These are phyloP conservation scores for Quercus gilva DNA, from an alignment of 306 rosid species.

Conservation along the genomic window DNA sequence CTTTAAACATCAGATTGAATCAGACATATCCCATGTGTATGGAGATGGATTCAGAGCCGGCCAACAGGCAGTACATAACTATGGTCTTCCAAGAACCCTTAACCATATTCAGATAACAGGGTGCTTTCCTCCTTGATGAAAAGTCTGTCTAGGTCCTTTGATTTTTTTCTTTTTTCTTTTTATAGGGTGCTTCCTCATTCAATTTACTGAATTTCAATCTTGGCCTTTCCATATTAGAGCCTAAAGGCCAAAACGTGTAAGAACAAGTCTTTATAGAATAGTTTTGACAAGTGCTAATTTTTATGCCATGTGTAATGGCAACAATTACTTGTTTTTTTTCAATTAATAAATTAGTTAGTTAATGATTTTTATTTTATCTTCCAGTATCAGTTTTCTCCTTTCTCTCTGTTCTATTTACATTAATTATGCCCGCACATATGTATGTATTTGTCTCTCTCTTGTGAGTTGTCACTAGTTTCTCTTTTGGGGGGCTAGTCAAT, in stretches of 20 bases:
- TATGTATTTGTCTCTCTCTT: no score
- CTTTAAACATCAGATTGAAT: constrained; percentile 90
- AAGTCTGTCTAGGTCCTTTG: constrained; percentile 1
- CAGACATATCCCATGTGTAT: constrained; percentile 92
- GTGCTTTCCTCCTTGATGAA: constrained; percentile 61
- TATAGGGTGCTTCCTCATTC: constrained; percentile 32
- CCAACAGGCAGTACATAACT: constrained; percentile 72
- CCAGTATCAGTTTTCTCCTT: no score
- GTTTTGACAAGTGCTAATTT: constrained; percentile 30
- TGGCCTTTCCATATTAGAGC: constrained; percentile 57
- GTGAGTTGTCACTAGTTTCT: no score
- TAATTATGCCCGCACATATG: no score
- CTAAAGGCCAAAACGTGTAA: constrained; percentile 41
- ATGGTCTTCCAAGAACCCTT: constrained; percentile 81
- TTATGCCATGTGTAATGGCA: constrained; percentile 22
- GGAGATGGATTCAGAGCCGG: constrained; percentile 97
- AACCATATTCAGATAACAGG: constrained; percentile 84
- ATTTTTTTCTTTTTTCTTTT: background rate
- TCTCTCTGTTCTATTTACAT: no score
- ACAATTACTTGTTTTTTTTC: background rate
- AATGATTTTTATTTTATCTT: background rate
- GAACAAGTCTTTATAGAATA: constrained; percentile 18
- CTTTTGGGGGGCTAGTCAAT: no score
- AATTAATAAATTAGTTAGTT: background rate
- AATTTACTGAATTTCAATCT: constrained; percentile 29